phyloP scores from a whole-genome alignment of 192 early-diverging fungal species.

The Entomortierella parvispora region DNA sequence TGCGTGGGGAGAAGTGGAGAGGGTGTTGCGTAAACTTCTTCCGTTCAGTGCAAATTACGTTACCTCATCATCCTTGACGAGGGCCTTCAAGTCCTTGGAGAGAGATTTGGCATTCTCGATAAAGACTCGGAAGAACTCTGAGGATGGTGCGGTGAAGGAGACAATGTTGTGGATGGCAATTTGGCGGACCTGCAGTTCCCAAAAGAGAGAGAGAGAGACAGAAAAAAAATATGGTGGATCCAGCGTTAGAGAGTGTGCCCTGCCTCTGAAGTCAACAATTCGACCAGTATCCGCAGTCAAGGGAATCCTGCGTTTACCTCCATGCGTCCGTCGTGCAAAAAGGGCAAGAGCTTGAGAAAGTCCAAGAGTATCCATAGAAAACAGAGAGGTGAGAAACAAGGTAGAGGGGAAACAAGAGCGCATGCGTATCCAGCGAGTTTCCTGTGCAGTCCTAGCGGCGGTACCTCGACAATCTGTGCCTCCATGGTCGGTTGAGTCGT shows the following conservation, averaged over 20 bases:
- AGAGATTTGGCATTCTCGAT: slow-evolving; percentile 68
- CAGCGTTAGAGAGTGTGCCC: no score
- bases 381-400: neutral
- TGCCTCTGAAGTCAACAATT: no score
- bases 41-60: neutral
- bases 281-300: no score
- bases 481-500: slow-evolving; percentile 17
- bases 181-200: slow-evolving; percentile 68
- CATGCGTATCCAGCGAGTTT: neutral
- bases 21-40: neutral
- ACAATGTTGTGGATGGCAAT: slow-evolving; percentile 83
- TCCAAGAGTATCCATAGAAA: neutral
- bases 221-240: no score
- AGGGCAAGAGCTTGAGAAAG: slow-evolving; percentile 69
- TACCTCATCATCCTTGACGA: slow-evolving; percentile 78
- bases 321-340: slow-evolving; percentile 75
- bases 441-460: neutral
- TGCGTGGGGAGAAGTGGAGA: neutral
- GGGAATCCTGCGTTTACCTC: no score
- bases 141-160: slow-evolving; percentile 68
- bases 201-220: neutral
- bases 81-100: slow-evolving; percentile 72
- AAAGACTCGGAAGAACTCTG: slow-evolving; percentile 69
- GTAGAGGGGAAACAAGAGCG: neutral
- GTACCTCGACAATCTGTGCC: slow-evolving; percentile 41